Base-by-base conservation (phyloP, 1,139 yeast genomes). In the Saccharomycopsis hybrid region DNA sequence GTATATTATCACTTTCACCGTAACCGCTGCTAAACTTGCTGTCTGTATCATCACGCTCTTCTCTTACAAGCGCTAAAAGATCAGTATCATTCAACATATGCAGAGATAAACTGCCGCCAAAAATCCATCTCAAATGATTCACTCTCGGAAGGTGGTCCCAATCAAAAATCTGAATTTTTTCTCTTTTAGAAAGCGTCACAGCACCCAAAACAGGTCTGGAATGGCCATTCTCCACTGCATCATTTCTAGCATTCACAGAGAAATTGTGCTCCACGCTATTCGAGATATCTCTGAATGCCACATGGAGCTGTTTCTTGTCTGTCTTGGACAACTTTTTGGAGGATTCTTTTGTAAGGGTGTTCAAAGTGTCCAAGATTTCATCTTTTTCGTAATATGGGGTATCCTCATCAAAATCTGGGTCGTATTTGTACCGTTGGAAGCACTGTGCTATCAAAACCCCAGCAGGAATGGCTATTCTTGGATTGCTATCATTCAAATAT, bases 111-210 rank as follows among this genome's bases (percentile, higher is more conserved):
- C 87, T 87, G 40, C 78, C 75, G 41, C 85, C 82, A 60, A 79
- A 82, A n/a, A 82, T 73, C 85, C 88, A 85, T 59, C 78, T 78
- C 60, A 84, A 70, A 56, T 77, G 80, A 51, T 80, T 74, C 50
- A 83, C 68, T 53, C 89, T 70, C 47, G 80, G 64, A 58, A 81
- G 77, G 52, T 82, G 74, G 56, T 69, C 76, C 94, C 94, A 85
- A n/a, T 29, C 30, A 37, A 36, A 18, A 13, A 47, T 24, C 18
- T n/a, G 37, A 18, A 38, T 31, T 24, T 36, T 46, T 25, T 32
- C 29, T 5, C 25, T 37, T 8, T 39, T 39, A 25, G n/a, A 30
- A 7, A 44, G 27, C 31, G 83, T 72, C 55, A 74, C 77, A 38
- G 84, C 76, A n/a, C 80, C 73, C 49, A 84, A 65, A 3, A 40